Evolutionary conservation across 148 eudicot genomes (phyloP).

Genomic region (Vaccinium macrocarpon): DNA sequence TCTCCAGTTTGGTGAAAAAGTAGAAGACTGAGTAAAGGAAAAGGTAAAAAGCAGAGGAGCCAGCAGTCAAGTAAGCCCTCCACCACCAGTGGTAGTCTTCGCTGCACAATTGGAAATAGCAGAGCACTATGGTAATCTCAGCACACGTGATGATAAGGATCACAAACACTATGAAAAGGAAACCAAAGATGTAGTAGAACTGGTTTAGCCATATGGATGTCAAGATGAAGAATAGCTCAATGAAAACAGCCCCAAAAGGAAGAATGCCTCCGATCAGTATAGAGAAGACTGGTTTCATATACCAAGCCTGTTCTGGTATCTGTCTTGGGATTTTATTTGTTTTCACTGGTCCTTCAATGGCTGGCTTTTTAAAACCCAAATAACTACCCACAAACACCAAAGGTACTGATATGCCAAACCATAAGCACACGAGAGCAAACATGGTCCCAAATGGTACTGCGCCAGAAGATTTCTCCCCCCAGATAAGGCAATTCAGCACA

Average conservation of each 20-base stretch:
- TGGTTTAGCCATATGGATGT: constrained; percentile 46
- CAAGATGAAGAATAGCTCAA: constrained; percentile 41
- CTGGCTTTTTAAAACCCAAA: constrained; percentile 32
- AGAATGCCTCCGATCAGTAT: constrained; percentile 41
- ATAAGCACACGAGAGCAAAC: constrained; percentile 31
- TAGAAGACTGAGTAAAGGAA: constrained; percentile 38
- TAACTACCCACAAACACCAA: constrained; percentile 41
- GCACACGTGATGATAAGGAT: constrained; percentile 37
- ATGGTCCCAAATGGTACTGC: constrained; percentile 39
- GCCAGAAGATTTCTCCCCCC: constrained; percentile 42
- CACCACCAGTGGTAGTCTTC: constrained; percentile 51
- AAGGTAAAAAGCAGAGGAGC: constrained; percentile 41
- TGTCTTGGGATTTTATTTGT: constrained; percentile 43
- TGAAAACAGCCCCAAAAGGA: constrained; percentile 44
- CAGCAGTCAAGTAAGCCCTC: constrained; percentile 38
- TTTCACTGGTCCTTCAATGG: constrained; percentile 30
- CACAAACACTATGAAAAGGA: constrained; percentile 36
- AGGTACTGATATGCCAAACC: constrained; percentile 41
- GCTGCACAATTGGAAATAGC: constrained; percentile 42
- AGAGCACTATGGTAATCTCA: constrained; percentile 34
- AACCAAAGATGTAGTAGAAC: constrained; percentile 43
- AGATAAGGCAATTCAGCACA: constrained; percentile 34
- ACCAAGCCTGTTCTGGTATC: constrained; percentile 40
- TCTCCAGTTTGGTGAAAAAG: constrained; percentile 36
- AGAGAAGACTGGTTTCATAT: constrained; percentile 33